These are phyloP conservation scores for Astrocystis sublimbata DNA, from an alignment of 495 filamentous ascomycete species.

Conservation along the genomic window DNA sequence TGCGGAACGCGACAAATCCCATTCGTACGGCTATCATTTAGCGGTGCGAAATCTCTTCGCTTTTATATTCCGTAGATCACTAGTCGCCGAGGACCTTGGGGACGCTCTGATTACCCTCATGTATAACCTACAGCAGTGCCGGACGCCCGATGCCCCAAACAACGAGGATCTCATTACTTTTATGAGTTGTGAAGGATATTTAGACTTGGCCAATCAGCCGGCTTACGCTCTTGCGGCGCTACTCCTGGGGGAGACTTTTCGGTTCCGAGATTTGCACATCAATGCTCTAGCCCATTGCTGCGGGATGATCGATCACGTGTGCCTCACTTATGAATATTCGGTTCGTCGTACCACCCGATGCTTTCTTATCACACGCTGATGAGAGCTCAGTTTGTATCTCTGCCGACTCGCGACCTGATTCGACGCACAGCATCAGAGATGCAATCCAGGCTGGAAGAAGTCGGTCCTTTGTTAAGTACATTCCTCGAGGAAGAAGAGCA, in stretches of 20 bases:
- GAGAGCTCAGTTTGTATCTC: conserved; percentile 50
- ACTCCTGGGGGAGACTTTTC: conserved; percentile 61
- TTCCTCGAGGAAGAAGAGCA: conserved; percentile 65
- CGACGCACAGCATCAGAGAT: conserved; percentile 61
- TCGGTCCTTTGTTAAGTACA: conserved; percentile 48
- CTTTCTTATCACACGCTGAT: not conserved
- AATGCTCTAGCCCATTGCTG: conserved; percentile 67
- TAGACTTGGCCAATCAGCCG: conserved; percentile 58
- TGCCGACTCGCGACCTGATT: conserved; percentile 58
- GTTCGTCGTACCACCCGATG: conserved; percentile 36
- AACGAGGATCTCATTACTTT: conserved; percentile 56
- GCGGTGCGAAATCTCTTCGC: conserved; percentile 71
- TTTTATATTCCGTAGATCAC: conserved; percentile 58
- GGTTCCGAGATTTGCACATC: conserved; percentile 57
- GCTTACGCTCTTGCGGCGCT: conserved; percentile 62
- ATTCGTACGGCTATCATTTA: conserved; percentile 57
- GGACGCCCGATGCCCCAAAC: conserved; percentile 47
- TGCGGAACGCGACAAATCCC: conserved; percentile 44
- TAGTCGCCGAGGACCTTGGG: conserved; percentile 63
- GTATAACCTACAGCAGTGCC: conserved; percentile 58
- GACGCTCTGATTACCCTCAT: conserved; percentile 56
- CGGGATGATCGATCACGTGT: conserved; percentile 62
- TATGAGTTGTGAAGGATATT: conserved; percentile 61
- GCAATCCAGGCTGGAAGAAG: conserved; percentile 56
- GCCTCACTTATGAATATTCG: conserved; percentile 54